Base-by-base conservation (phyloP, 352 stramenopile genomes). In the Phytophthora kernoviae region DNA sequence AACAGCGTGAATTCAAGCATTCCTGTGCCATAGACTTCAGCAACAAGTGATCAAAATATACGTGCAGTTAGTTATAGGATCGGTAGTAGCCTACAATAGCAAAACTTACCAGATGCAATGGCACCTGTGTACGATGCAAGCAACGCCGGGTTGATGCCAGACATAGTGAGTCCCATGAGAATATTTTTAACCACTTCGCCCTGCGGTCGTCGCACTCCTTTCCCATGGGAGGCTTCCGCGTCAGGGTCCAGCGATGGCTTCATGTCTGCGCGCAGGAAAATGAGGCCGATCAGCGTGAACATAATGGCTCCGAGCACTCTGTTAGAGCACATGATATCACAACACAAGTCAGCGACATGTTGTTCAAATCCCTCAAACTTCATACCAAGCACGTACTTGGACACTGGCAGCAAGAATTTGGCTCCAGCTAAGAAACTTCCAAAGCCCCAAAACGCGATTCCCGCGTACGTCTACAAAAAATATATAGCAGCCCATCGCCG, bases 381-480 rank as follows among this genome's bases (percentile, higher is more conserved):
- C 18, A 43, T 17, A 9, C 3, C 40, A 45, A 24, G 21, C 30
- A 77, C 83, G 26, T 79, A 96, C 88, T 96, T 95, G 51, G 88
- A 94, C 5, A 93, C 63, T 8, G 88, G 88, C 12, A 96, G 41
- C 14, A 96, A 54, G 56, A 90, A 94, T 55, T 92, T 93, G 32
- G 84, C 79, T 7, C 88, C 86, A 1, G 85, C 86, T 30, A 96
- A 65, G 49, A 96, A 95, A 62, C 86, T 95, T 2, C 88, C 88
- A 70, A 96, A 96, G 18, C 88, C 88, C 88, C 88, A 96, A 44
- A 95, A 96, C 40, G 88, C 88, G 33, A 96, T 90, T 1, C 83
- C 86, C 11, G 88, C 88, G 43, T 96, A 96, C 32, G 87, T 94
- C 87, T 94, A 48, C 50, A 55, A 42, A 51, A 0, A 37, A 49